Base-by-base conservation (phyloP, 805 yeast genomes). In the Metschnikowia aberdeeniae region DNA sequence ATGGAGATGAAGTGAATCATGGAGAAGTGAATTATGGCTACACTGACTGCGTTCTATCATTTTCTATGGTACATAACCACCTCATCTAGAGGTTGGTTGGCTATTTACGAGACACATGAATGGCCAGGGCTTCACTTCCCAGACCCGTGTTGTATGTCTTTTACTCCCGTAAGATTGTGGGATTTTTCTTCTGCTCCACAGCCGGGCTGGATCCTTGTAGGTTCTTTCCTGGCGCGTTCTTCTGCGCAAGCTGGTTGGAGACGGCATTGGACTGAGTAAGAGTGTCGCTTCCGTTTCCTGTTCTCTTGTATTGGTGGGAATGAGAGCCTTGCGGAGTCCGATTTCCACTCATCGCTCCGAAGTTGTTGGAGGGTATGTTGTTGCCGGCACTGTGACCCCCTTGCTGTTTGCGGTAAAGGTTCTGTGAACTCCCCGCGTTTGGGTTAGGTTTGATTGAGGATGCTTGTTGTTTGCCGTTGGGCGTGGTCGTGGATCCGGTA, bases 71-170 rank as follows among this genome's bases (percentile, higher is more conserved):
- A 51, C 54, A 51, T 22, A 36, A 46, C 51, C 42, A 29, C 47
- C 53, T 48, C 54, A 50, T 50, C 53, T 40, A 50, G 54, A 47
- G 50, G 51, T 43, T 49, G 49, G 38, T 40, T 40, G 40, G 40
- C 40, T 37, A 33, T 44, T 44, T 46, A 40, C 34, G 39, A 40
- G 33, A 31, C 29, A 30, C 40, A 37, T 37, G 27, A 31, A 36
- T 24, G 44, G 49, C 45, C 42, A 31, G 36, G 32, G 31, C 43
- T 42, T 42, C 8, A 45, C 34, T 13, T 22, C 35, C 34, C 42
- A 17, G 13, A 20, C 36, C 36, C 32, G 33, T 32, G 40, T 30
- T 38, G 37, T 33, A 26, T 40, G 31, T 33, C 32, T 32, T 32
- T 32, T 33, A 32, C 33, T 32, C 36, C 22, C 35, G 26, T 24